Evolutionary conservation across 768 basidiomycete genomes (phyloP).

Genomic region (Candolleomyces aberdarensis): DNA sequence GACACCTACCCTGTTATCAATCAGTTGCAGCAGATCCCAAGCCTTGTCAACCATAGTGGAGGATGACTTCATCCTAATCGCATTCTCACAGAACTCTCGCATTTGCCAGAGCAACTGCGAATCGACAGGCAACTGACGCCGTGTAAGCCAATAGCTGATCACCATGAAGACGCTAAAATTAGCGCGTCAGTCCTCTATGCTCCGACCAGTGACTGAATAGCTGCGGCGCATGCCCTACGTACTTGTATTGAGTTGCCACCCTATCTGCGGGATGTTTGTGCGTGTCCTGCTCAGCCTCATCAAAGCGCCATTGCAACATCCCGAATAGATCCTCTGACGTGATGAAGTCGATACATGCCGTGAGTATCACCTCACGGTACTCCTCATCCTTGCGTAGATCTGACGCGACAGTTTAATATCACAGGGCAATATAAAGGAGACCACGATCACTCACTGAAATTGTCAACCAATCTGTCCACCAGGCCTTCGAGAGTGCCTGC

Average conservation of each 20-base stretch:
- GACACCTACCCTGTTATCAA: constrained; percentile 26
- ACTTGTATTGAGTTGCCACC: constrained; percentile 35
- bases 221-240: constrained; percentile 8
- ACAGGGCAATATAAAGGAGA: not conserved
- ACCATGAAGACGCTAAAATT: constrained; percentile 31
- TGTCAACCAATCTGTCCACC: constrained; percentile 34
- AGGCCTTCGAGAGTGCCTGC: constrained; percentile 43
- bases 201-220: not conserved
- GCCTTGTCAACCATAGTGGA: constrained; percentile 30
- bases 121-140: constrained; percentile 26
- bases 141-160: constrained; percentile 34
- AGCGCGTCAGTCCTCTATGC: not conserved
- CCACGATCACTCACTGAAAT: constrained; percentile 26
- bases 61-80: constrained; percentile 25
- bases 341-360: constrained; percentile 40
- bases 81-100: constrained; percentile 31
- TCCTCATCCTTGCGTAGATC: constrained; percentile 31
- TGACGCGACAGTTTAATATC: constrained; percentile 10
- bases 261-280: constrained; percentile 22
- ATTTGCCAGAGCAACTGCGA: constrained; percentile 31
- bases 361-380: constrained; percentile 39
- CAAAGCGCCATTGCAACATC: constrained; percentile 35
- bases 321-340: constrained; percentile 37
- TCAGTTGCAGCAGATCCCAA: constrained; percentile 24
- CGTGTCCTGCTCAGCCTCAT: constrained; percentile 25